Base-by-base conservation (phyloP, 2,329 filamentous ascomycete genomes). In the Diplodia intermedia region DNA sequence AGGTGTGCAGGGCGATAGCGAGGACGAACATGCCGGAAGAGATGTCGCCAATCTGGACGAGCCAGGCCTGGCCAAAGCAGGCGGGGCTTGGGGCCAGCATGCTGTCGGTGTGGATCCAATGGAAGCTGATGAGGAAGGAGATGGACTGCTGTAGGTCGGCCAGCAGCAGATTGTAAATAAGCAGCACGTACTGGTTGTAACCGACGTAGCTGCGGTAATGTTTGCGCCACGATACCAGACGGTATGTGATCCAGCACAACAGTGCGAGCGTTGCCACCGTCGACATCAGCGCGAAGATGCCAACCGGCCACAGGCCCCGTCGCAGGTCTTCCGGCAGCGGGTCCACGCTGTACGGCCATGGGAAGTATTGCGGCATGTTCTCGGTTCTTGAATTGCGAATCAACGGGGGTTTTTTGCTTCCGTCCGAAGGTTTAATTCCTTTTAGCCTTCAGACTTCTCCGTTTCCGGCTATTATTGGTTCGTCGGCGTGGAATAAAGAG, bases 1-100 rank as follows among this genome's bases (percentile, higher is more conserved):
- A 85, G 0, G 84, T 86, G 69, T 86, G 84, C n/a, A 85, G 73
- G 12, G 84, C 84, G 71, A 86, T 86, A 11, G 83, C 82, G 5
- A 86, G 75, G 61, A 86, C 82, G 71, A 86, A 85, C 65, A 86
- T 78, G n/a, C 84, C 83, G 71, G 82, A 83, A 5, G 81, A 77
- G 6, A 85, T 80, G 69, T 86, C 84, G 31, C 84, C 85, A 55
- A 85, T 79, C 66, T 86, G 83, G 4, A 86, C 74, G 70, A 85
- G 82, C 74, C 84, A 81, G 2, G 80, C 85, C 70, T 86, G 84
- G 1, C 83, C 74, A 68, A 83, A 83, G 71, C 85, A 86, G 3
- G 79, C 79, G 5, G 75, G 75, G 0, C 81, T 82, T 0, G 79
- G 79, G 1, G 80, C 79, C 29, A 79, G 63, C 53, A 86, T 84